These are phyloP conservation scores for Flaveria bidentis DNA, from an alignment of 129 eudicot species.

Conservation along the genomic window DNA sequence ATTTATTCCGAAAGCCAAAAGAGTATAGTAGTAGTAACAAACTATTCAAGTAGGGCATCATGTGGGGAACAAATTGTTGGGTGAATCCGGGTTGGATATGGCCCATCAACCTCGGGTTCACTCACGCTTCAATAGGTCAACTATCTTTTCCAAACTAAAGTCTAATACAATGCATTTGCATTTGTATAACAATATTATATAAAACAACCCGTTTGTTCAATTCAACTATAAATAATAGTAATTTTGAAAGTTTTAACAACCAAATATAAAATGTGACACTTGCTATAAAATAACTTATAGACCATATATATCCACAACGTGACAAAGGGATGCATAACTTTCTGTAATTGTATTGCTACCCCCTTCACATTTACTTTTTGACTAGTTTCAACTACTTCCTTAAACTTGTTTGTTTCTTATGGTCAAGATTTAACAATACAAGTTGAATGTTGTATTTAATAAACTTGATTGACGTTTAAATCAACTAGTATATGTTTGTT, in stretches of 20 bases:
- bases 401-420: background rate
- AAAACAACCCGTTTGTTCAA: background rate
- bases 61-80: slow-evolving; percentile 20
- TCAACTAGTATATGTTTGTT: background rate
- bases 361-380: slow-evolving; percentile 11
- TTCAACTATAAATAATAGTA: background rate
- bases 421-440: background rate
- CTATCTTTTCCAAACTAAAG: background rate
- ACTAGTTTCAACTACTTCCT: background rate
- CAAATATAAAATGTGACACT: background rate
- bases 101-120: slow-evolving; percentile 14
- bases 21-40: background rate
- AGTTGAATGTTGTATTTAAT: background rate
- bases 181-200: background rate
- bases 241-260: background rate
- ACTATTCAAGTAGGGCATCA: slow-evolving; percentile 6
- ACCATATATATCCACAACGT: background rate
- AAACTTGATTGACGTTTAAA: background rate
- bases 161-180: background rate
- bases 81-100: slow-evolving; percentile 6
- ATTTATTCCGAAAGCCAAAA: background rate
- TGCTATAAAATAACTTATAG: background rate
- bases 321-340: background rate
- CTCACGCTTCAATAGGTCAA: slow-evolving; percentile 3
- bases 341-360: background rate